These are phyloP conservation scores for Boletus calvinii DNA, from an alignment of 1,284 basidiomycete genomes.

Conservation along the genomic window DNA sequence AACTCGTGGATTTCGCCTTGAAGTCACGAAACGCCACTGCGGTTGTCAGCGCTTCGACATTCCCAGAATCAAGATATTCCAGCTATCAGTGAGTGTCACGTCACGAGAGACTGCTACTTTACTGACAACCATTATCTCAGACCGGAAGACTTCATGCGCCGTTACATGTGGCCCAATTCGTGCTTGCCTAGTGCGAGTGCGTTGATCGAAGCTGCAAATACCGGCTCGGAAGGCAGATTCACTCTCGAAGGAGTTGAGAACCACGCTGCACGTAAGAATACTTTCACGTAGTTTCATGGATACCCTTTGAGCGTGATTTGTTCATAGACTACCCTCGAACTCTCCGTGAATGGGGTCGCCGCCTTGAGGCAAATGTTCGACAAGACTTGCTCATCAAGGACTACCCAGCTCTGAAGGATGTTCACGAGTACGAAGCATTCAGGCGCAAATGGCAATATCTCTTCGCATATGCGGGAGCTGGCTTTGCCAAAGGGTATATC, in stretches of 20 bases:
- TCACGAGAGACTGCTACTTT: constrained; percentile 1
- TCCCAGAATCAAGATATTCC: constrained; percentile 76
- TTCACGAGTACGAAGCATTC: constrained; percentile 58
- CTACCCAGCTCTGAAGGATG: constrained; percentile 55
- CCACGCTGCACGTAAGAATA: constrained; percentile 69
- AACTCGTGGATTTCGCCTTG: constrained; percentile 76
- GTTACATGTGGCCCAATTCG: constrained; percentile 93
- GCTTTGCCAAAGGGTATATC: constrained; percentile 73
- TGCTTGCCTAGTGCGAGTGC: constrained; percentile 81
- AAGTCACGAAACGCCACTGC: constrained; percentile 68
- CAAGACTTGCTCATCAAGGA: constrained; percentile 56
- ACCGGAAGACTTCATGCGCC: constrained; percentile 86
- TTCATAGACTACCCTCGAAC: constrained; percentile 80
- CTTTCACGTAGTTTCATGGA: neutral
- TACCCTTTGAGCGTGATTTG: constrained; percentile 5
- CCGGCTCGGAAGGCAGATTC: constrained; percentile 68
- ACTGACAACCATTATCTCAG: constrained; percentile 35
- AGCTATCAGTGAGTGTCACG: constrained; percentile 57
- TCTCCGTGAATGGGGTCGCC: constrained; percentile 82
- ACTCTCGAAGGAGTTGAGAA: constrained; percentile 86
- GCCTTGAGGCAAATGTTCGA: constrained; percentile 63
- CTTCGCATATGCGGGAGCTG: constrained; percentile 73
- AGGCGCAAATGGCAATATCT: constrained; percentile 77
- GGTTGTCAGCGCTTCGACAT: constrained; percentile 80
- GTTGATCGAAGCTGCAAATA: constrained; percentile 63